Base-by-base conservation (phyloP, 495 filamentous ascomycete genomes). In the Glarea lozoyensis region DNA sequence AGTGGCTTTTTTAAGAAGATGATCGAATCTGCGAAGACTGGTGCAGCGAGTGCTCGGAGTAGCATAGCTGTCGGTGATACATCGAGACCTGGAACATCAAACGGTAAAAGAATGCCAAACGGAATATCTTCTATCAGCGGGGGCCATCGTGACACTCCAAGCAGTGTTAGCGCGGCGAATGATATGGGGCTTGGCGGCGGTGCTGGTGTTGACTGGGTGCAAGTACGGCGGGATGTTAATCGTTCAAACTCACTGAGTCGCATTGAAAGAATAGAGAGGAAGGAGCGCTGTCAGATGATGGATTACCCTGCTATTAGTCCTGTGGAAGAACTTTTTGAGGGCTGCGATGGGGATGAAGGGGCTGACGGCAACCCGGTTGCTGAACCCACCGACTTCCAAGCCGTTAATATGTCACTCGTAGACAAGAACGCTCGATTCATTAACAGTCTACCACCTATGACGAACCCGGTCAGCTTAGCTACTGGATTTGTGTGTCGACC, bases 1-100 rank as follows among this genome's bases (percentile, higher is more conserved):
- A 79, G 79, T 30, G 90, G 90, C 16, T 95, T 99, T 57, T 87
- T 99, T 63, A 95, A 92, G 64, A 93, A 93, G 53, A 88, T 99
- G 39, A 75, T 97, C 25, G 90, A 96, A 43, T 84, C 86, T 9
- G 92, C 90, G 10, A 95, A 93, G 63, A 95, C 93, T 0, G 85
- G 84, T 11, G 88, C 94, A 9, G 92, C 92, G 1, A 90, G 79
- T 54, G 85, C 86, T 19, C 77, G 92, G 50, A 89, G 84, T 42
- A 92, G 82, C 47, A 89, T 95, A 40, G 81, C 80, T 17, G 70
- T 75, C 18, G 72, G 76, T 3, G 77, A 81, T 29, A 71, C 69
- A 21, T 67, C 69, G 10, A 68, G 48, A 45, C 44, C 53, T 3
- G 21, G 34, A 12, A 36, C 33, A 2, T 35, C 50, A 10, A 31